phyloP scores from a whole-genome alignment of 106 monocot genomes.

The Triglochin maritima region DNA sequence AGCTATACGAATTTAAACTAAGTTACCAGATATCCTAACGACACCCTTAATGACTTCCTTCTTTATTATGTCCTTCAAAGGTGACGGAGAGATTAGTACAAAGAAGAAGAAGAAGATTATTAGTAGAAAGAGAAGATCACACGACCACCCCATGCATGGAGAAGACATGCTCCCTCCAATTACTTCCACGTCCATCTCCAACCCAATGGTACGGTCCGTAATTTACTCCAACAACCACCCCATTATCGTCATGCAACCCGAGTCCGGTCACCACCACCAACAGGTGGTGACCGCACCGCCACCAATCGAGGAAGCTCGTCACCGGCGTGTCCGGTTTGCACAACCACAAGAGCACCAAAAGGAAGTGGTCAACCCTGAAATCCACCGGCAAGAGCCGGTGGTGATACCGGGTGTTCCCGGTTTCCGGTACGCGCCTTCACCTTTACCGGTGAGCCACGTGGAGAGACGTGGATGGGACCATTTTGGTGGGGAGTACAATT shows the following conservation, averaged over 20 bases:
- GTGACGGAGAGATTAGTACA: background rate
- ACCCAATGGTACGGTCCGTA: constrained; percentile 29
- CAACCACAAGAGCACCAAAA: background rate
- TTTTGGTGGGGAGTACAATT: constrained; percentile 39
- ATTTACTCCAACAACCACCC: constrained; percentile 34
- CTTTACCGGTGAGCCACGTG: constrained; percentile 21
- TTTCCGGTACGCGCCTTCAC: constrained; percentile 25
- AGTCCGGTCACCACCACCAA: background rate
- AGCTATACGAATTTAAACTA: no score
- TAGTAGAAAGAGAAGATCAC: background rate
- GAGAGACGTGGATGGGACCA: constrained; percentile 40
- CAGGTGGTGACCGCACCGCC: background rate
- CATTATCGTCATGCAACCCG: constrained; percentile 23
- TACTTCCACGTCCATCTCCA: constrained; percentile 9
- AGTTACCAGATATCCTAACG: no score
- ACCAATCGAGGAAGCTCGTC: background rate
- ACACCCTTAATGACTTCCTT: no score
- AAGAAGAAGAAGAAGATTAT: background rate
- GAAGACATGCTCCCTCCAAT: constrained; percentile 4
- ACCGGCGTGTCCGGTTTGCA: constrained; percentile 6
- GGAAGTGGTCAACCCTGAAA: background rate
- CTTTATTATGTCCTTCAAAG: background rate
- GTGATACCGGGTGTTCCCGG: background rate
- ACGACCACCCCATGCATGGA: constrained; percentile 6
- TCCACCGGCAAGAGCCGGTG: constrained; percentile 1